Evolutionary conservation across 768 basidiomycete genomes (phyloP).

Genomic region (Naematelia aurantialba): DNA sequence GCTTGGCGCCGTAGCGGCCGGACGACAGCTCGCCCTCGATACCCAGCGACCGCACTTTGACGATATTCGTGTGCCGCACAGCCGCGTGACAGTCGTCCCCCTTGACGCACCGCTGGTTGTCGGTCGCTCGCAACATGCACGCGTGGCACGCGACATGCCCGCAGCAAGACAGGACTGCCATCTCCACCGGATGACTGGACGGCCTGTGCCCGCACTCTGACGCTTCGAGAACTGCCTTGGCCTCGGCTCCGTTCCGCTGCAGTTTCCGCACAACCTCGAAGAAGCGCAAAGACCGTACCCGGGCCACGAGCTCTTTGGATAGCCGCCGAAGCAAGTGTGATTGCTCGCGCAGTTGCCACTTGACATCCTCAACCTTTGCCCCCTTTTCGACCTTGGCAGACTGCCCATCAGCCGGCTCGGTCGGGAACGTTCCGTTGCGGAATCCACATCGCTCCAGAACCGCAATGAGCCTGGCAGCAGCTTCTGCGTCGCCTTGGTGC

Average conservation of each 20-base stretch:
- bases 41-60: constrained; percentile 43
- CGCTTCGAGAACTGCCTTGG: constrained; percentile 54
- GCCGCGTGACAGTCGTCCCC: constrained; percentile 70
- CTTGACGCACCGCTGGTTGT: constrained; percentile 76
- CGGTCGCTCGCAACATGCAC: constrained; percentile 70
- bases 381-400: constrained; percentile 54
- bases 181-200: constrained; percentile 52
- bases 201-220: constrained; percentile 49
- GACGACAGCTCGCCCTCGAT: constrained; percentile 40
- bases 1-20: constrained; percentile 48
- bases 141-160: constrained; percentile 79
- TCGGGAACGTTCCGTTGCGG: constrained; percentile 20
- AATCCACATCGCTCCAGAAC: constrained; percentile 34
- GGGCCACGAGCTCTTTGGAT: constrained; percentile 82
- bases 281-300: constrained; percentile 83
- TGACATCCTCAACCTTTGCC: constrained; percentile 57
- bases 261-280: constrained; percentile 83
- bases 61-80: constrained; percentile 57
- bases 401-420: constrained; percentile 58
- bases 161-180: constrained; percentile 84
- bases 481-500: constrained; percentile 40
- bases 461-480: constrained; percentile 24
- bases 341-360: constrained; percentile 80
- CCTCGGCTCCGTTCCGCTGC: constrained; percentile 63
- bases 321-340: constrained; percentile 79